A percentile compares a stretch with the other conserved stretches of the same genome.
Evolutionary conservation across 1,284 basidiomycete species (phyloP).

Genomic region (Puccinia triticina): DNA sequence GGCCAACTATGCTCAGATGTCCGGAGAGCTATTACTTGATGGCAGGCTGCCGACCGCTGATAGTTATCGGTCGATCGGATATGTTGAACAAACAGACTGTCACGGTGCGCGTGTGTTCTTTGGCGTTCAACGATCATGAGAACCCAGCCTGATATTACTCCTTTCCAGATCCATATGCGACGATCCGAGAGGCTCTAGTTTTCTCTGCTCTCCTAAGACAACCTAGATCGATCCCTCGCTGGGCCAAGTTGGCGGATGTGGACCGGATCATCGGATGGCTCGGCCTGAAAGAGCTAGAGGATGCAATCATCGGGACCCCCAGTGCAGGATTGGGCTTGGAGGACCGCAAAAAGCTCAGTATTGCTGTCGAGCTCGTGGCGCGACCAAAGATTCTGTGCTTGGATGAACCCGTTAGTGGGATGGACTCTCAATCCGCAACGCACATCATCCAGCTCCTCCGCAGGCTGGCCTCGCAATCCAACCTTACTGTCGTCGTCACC

Average conservation of each 20-base stretch:
- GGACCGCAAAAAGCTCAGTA: conserved; percentile 46
- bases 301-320: conserved; percentile 47
- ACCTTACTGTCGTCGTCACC: conserved; percentile 56
- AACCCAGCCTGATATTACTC: neutral
- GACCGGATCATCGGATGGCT: conserved; percentile 43
- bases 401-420: conserved; percentile 57
- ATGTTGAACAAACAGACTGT: conserved; percentile 44
- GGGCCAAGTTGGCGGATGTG: conserved; percentile 49
- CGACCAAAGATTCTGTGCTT: conserved; percentile 56
- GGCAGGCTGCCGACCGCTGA: conserved; percentile 33
- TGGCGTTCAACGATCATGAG: neutral
- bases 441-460: conserved; percentile 55
- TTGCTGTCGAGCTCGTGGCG: conserved; percentile 54
- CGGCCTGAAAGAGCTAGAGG: conserved; percentile 27
- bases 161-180: conserved; percentile 38
- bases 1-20: conserved; percentile 26
- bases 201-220: conserved; percentile 50
- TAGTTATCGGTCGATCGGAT: conserved; percentile 47
- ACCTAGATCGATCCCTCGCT: conserved; percentile 37
- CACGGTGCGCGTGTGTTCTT: conserved; percentile 28
- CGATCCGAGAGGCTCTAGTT: conserved; percentile 39
- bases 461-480: conserved; percentile 52
- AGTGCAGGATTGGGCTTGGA: conserved; percentile 41
- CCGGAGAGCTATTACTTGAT: conserved; percentile 42
- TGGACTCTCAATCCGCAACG: conserved; percentile 54